phyloP scores from a whole-genome alignment of 805 yeast species.

The Teunomyces kruisii region DNA sequence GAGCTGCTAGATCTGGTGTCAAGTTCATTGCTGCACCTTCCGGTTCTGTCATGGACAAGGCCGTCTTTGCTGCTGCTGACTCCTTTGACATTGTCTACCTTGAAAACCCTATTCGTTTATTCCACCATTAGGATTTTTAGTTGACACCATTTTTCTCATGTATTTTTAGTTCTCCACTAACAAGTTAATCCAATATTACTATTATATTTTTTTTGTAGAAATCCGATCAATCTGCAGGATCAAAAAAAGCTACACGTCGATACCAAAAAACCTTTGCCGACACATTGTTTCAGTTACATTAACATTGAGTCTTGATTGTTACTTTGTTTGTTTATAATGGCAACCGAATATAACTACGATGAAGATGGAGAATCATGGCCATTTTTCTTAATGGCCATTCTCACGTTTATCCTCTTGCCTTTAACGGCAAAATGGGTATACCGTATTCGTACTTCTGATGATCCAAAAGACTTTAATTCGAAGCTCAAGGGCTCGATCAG shows the following conservation, averaged over 20 bases:
- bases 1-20: slow-evolving; percentile 97
- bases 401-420: slow-evolving; percentile 69
- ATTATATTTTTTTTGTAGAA: no score
- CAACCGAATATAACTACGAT: slow-evolving; percentile 71
- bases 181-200: background rate
- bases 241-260: slow-evolving; percentile 1
- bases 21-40: slow-evolving; percentile 95
- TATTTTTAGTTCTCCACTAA: slow-evolving; percentile 10
- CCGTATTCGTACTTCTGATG: slow-evolving; percentile 15
- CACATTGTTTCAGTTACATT: background rate
- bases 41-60: slow-evolving; percentile 97
- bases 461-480: slow-evolving; percentile 18
- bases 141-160: slow-evolving; percentile 3
- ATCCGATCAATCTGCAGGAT: background rate
- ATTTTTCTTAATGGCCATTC: slow-evolving; percentile 73
- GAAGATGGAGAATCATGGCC: slow-evolving; percentile 94
- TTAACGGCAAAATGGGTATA: slow-evolving; percentile 40
- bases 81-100: slow-evolving; percentile 86
- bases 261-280: slow-evolving; percentile 4
- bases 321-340: slow-evolving; percentile 21
- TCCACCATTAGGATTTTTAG: slow-evolving; percentile 75
- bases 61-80: slow-evolving; percentile 94
- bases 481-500: slow-evolving; percentile 31
- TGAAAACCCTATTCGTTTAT: slow-evolving; percentile 94
- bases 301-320: background rate